phyloP scores from a whole-genome alignment of 176 grass and related monocot genomes.

The Phoenix dactylifera region DNA sequence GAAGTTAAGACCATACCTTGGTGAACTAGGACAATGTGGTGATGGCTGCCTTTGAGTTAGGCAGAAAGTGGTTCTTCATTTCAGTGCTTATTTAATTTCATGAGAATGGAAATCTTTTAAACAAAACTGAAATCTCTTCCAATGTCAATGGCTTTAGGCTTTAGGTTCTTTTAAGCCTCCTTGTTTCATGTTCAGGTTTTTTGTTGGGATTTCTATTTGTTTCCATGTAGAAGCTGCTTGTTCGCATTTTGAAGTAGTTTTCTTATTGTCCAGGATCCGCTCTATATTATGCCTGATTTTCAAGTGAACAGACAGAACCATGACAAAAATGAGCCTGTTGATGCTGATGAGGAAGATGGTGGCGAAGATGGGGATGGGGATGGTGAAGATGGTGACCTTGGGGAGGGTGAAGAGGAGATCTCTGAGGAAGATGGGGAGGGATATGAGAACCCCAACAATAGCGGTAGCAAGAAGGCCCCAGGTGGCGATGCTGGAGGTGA shows the following conservation, averaged over 20 bases:
- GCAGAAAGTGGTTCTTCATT: no score
- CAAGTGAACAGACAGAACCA: constrained; percentile 20
- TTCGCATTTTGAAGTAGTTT: neutral
- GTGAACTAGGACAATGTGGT: no score
- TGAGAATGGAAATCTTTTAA: no score
- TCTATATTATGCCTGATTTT: constrained; percentile 24
- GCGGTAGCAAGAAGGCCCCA: constrained; percentile 36
- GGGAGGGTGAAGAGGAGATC: constrained; percentile 46
- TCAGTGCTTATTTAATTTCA: no score
- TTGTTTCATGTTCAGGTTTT: no score
- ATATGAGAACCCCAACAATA: constrained; percentile 44
- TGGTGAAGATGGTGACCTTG: constrained; percentile 35
- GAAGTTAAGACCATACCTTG: no score
- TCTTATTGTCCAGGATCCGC: constrained; percentile 21
- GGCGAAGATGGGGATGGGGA: constrained; percentile 19
- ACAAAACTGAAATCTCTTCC: no score
- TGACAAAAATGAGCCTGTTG: constrained; percentile 33
- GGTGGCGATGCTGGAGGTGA: constrained; percentile 31
- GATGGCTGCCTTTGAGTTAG: no score
- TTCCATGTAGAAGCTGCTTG: no score
- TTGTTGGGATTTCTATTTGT: no score
- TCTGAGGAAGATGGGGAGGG: constrained; percentile 43
- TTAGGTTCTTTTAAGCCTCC: no score
- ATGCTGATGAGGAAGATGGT: constrained; percentile 48
- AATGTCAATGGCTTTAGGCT: no score